Evolutionary conservation across 2,329 filamentous ascomycete species (phyloP).

Genomic region (Aschersonia sp.): DNA sequence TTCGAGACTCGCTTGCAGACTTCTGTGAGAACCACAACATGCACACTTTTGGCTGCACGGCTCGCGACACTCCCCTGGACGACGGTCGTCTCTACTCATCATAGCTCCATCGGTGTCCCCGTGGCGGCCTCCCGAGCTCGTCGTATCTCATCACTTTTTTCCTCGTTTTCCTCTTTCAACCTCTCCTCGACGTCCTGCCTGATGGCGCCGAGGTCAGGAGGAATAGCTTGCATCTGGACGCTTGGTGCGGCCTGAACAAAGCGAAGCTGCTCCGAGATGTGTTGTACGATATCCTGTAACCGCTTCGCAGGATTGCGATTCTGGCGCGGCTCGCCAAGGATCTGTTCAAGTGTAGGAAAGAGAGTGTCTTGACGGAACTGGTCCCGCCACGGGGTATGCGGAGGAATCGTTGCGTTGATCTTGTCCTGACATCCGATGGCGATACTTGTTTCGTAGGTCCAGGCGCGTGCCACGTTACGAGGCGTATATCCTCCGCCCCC

Average conservation of each 20-base stretch:
- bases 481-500: conserved; percentile 95
- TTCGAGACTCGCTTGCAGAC: neutral
- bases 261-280: conserved; percentile 70
- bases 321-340: conserved; percentile 49
- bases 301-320: conserved; percentile 72
- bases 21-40: neutral
- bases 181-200: conserved; percentile 55
- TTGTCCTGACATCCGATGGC: conserved; percentile 61
- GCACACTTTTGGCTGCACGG: neutral
- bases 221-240: conserved; percentile 70
- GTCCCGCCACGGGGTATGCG: conserved; percentile 69
- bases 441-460: conserved; percentile 92
- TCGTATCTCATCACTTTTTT: conserved; percentile 38
- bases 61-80: neutral
- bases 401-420: conserved; percentile 59
- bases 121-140: conserved; percentile 40
- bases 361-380: conserved; percentile 82
- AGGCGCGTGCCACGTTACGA: conserved; percentile 87
- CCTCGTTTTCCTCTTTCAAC: conserved; percentile 49
- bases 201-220: conserved; percentile 56
- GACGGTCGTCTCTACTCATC: neutral
- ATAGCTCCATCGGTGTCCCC: conserved; percentile 41
- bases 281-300: conserved; percentile 58
- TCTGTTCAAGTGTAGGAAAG: conserved; percentile 71
- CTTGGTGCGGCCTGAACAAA: conserved; percentile 78